A percentile compares a stretch with the other conserved stretches of the same genome.
These are phyloP conservation scores for Tolypocladium tropicale DNA, from an alignment of 2,329 filamentous ascomycete genomes.

Conservation along the genomic window DNA sequence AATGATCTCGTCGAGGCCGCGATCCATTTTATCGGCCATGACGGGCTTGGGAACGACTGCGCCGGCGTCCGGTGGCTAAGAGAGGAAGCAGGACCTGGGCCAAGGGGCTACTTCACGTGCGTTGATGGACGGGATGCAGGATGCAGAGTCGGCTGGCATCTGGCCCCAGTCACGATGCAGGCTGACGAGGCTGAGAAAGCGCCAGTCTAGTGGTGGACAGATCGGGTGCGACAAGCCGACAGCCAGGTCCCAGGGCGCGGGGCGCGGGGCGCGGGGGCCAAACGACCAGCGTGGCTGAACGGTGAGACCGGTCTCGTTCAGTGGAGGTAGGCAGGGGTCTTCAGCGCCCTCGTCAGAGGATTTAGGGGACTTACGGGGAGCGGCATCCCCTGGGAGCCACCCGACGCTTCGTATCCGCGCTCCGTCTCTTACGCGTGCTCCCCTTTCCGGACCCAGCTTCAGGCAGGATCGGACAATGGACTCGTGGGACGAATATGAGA, in stretches of 20 bases:
- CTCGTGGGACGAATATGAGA: too few relatives aligned
- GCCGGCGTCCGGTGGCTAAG: background rate
- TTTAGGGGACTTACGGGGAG: too few relatives aligned
- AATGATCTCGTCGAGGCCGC: conserved; percentile 47
- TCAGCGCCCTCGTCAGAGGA: background rate
- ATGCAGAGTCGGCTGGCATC: background rate
- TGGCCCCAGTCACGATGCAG: background rate
- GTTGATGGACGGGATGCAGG: background rate
- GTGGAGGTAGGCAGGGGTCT: background rate
- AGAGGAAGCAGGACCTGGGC: background rate
- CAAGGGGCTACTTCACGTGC: background rate
- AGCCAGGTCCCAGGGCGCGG: background rate
- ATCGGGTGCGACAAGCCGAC: background rate
- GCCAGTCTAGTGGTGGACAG: background rate
- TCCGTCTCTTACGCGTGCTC: too few relatives aligned
- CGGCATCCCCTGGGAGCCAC: too few relatives aligned
- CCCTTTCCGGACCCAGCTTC: too few relatives aligned
- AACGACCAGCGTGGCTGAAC: background rate
- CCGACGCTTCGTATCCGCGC: too few relatives aligned
- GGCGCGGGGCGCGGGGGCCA: background rate
- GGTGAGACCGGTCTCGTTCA: background rate
- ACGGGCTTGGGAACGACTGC: conserved; percentile 1
- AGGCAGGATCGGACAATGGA: too few relatives aligned
- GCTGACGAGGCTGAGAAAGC: conserved; percentile 1
- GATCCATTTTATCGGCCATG: conserved; percentile 38